Conservation (phyloP, 345 rosid species). For the Gossypium raimondii region DNA sequence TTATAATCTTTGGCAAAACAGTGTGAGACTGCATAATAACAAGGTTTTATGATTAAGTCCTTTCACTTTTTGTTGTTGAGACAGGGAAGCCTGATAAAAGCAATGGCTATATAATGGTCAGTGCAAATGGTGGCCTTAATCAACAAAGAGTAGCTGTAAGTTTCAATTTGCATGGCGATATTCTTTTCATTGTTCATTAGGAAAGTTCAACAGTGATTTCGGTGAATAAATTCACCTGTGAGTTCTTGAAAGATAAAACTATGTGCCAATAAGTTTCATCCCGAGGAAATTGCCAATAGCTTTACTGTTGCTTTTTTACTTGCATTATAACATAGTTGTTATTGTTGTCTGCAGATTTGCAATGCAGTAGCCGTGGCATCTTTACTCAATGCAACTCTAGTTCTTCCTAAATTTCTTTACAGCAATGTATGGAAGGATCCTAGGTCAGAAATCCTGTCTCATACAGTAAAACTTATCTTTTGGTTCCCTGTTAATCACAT, state of each 20-base stretch:
- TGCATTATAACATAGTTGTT: conserved; percentile 3
- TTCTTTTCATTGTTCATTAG: neutral
- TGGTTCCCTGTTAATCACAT: neutral
- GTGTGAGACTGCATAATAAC: neutral
- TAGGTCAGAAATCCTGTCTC: conserved; percentile 45
- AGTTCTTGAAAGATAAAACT: neutral
- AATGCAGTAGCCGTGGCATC: conserved; percentile 79
- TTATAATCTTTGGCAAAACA: neutral
- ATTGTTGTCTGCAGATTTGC: conserved; percentile 53
- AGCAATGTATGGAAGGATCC: conserved; percentile 99
- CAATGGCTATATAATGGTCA: conserved; percentile 73
- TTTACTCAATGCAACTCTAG: conserved; percentile 70
- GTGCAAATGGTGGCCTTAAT: conserved; percentile 94
- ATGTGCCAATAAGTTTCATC: neutral
- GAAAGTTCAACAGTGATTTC: neutral
- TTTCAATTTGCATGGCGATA: conserved; percentile 13
- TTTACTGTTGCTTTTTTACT: conserved; percentile 8
- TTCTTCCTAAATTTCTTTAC: conserved; percentile 80
- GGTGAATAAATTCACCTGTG: neutral
- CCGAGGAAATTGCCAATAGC: neutral
- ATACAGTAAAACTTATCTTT: neutral
- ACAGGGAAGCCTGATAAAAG: conserved; percentile 40
- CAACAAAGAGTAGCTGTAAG: conserved; percentile 97
- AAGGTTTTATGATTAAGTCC: neutral
- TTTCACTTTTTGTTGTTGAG: conserved; percentile 14